These are phyloP conservation scores for Aspergillus unguis DNA, from an alignment of 2,329 filamentous ascomycete species.

Conservation along the genomic window DNA sequence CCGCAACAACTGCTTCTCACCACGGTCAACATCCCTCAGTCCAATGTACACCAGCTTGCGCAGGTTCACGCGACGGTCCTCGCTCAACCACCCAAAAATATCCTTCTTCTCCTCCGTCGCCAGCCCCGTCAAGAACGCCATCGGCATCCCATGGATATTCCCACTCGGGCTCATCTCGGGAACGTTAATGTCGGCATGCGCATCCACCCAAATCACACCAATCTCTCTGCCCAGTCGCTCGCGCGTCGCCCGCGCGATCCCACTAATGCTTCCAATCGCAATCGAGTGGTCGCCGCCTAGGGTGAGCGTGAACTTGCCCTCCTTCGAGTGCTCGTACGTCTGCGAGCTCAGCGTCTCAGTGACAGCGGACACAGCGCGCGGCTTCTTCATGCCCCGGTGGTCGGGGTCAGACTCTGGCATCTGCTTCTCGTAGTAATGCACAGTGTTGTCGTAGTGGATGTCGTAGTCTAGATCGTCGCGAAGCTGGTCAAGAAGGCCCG, in stretches of 20 bases:
- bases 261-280: slow-evolving; percentile 88
- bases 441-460: slow-evolving; percentile 75
- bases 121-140: slow-evolving; percentile 84
- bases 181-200: slow-evolving; percentile 96
- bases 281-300: slow-evolving; percentile 96
- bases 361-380: slow-evolving; percentile 78
- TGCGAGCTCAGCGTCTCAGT: slow-evolving; percentile 75
- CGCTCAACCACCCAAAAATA: slow-evolving; percentile 83
- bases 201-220: slow-evolving; percentile 97
- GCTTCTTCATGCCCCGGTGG: slow-evolving; percentile 91
- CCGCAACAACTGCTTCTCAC: slow-evolving; percentile 86
- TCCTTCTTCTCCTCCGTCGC: slow-evolving; percentile 72
- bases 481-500: slow-evolving; percentile 80
- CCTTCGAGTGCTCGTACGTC: slow-evolving; percentile 79
- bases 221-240: slow-evolving; percentile 80
- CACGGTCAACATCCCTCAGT: slow-evolving; percentile 84
- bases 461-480: slow-evolving; percentile 83
- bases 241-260: slow-evolving; percentile 78
- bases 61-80: slow-evolving; percentile 57
- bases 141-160: slow-evolving; percentile 97
- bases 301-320: slow-evolving; percentile 85
- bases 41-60: slow-evolving; percentile 97
- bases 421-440: slow-evolving; percentile 77
- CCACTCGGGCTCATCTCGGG: slow-evolving; percentile 86
- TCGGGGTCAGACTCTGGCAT: slow-evolving; percentile 69